Base-by-base conservation (phyloP, 192 early-diverging fungal genomes). In the Coemansia reversa region DNA sequence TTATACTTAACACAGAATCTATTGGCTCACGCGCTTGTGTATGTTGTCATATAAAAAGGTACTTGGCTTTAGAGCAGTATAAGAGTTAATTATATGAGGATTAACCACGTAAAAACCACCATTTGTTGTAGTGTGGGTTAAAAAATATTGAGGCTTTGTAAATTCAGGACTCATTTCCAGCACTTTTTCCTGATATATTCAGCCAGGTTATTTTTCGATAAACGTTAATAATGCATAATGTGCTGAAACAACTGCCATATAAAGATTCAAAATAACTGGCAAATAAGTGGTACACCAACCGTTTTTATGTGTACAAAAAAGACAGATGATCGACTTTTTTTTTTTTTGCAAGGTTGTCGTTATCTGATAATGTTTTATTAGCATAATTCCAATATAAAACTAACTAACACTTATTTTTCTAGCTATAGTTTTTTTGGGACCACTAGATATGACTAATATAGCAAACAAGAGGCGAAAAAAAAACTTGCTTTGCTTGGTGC, bases 11-110 rank as follows among this genome's bases (percentile, higher is more conserved):
- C 77, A 5, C 20, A 20, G 62, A 80, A 80, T 5, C 77, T 72
- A 56, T 75, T 75, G 28, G 9, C 12, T 18, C 72, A 66, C 1
- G 77, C 77, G 50, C 66, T 80, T 22, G 47, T 53, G 51, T 75
- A 80, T 47, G 0, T 60, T 23, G 7, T n/a, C 20, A 55, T 74
- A 80, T 42, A 80, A 25, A 55, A 75, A 80, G n/a, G 63, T 30
- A 47, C 75, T 80, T 11, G 77, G 77, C 69, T 80, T 72, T 6
- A 80, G 42, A 14, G 69, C 77, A 7, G 72, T 80, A 55, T 80
- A 80, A 11, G 68, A 68, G 35, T 51, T 22, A 20, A 80, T 60
- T 3, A 57, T 23, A 3, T 58, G 25, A 0, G 72, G 66, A 51
- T 80, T 69, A 18, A 80, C 66, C 0, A 61, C 30, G 16, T 42